Conservation (phyloP, 768 basidiomycete genomes). For the Auricularia sp. region DNA sequence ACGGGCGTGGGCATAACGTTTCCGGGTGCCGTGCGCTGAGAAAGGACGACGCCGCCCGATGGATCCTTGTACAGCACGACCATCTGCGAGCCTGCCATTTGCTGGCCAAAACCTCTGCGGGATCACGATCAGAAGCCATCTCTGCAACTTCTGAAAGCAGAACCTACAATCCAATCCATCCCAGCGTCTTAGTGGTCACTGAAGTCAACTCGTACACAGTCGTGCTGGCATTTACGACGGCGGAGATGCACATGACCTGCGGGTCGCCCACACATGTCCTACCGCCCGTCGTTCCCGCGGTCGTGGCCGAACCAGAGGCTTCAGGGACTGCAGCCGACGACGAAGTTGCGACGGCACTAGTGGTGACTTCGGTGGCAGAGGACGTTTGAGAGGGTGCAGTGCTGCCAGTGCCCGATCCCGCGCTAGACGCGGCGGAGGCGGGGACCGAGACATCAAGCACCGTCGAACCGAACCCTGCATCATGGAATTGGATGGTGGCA, state of each 20-base stretch:
- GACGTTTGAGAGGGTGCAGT: constrained; percentile 5
- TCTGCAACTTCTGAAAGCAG: no score
- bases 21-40: constrained; percentile 45
- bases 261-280: constrained; percentile 1
- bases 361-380: constrained; percentile 9
- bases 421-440: constrained; percentile 8
- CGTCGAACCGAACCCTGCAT: constrained; percentile 33
- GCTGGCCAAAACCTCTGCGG: not conserved
- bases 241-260: constrained; percentile 41
- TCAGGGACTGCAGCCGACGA: not conserved
- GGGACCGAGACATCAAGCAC: constrained; percentile 40
- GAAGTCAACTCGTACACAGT: not conserved
- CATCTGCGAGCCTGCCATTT: not conserved
- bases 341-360: constrained; percentile 15
- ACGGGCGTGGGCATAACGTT: constrained; percentile 50
- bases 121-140: no score
- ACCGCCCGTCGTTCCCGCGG: not conserved
- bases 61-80: not conserved
- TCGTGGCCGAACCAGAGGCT: not conserved
- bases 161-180: not conserved
- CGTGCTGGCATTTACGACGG: constrained; percentile 29
- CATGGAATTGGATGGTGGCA: constrained; percentile 35
- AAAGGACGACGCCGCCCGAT: constrained; percentile 22
- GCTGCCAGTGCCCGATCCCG: not conserved
- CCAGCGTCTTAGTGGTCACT: not conserved